Percentiles rank a stretch among this genome's conserved stretches.
Evolutionary conservation across 441 rosid species (phyloP).

Genomic region (Gossypium davidsonii): DNA sequence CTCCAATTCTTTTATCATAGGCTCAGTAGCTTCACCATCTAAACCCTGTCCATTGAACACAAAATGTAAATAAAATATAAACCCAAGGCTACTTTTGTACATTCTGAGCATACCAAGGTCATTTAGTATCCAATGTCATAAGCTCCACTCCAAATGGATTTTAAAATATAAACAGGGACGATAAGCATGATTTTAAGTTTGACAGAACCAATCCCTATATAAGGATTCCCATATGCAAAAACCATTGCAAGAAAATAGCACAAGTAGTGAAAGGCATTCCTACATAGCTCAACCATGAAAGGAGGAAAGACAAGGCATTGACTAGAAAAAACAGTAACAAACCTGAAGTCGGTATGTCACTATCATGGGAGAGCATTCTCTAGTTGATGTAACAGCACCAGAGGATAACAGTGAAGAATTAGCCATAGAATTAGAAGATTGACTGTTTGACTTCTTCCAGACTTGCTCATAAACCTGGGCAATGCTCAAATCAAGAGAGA

Average conservation of each 20-base stretch:
- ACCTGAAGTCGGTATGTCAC: conserved; percentile 99
- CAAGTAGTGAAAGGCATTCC: background rate
- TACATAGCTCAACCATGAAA: background rate
- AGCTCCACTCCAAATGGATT: conserved; percentile 2
- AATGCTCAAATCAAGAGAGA: conserved; percentile 96
- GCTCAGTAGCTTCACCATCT: conserved; percentile 99
- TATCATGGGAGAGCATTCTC: conserved; percentile 95
- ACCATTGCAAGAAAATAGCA: background rate
- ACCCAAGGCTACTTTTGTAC: background rate
- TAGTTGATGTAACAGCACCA: conserved; percentile 49
- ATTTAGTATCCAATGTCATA: background rate
- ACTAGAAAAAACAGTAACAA: conserved; percentile 20
- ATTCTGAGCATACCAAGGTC: background rate
- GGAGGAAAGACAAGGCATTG: background rate
- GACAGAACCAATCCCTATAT: background rate
- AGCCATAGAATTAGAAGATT: conserved; percentile 61
- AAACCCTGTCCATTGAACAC: conserved; percentile 59
- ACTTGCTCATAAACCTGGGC: conserved; percentile 99
- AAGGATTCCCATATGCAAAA: conserved; percentile 1
- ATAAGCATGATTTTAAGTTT: background rate
- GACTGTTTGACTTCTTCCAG: conserved; percentile 92
- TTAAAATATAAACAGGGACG: background rate
- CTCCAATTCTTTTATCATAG: conserved; percentile 99
- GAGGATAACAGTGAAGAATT: conserved; percentile 66
- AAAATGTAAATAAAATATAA: background rate